These are phyloP conservation scores for Auricularia sp. DNA, from an alignment of 768 basidiomycete genomes.

Conservation along the genomic window DNA sequence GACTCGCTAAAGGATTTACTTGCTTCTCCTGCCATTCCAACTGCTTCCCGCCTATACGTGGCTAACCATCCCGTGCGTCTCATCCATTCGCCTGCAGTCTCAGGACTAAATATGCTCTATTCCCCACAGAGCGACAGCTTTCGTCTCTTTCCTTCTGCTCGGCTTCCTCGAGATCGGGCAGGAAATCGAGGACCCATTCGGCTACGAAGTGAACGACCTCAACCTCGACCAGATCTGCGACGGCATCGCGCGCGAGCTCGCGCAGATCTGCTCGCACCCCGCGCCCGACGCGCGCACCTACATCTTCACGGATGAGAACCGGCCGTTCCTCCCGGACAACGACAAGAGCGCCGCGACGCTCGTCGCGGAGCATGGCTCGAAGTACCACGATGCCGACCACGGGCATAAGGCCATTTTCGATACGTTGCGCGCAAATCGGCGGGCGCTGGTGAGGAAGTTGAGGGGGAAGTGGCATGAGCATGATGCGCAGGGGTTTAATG, in stretches of 20 bases:
- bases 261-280: constrained; percentile 58
- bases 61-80: constrained; percentile 40
- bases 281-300: constrained; percentile 40
- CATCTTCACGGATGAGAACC: constrained; percentile 48
- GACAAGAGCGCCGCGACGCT: constrained; percentile 47
- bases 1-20: constrained; percentile 18
- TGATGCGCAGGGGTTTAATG: neutral
- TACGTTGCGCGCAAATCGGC: constrained; percentile 24
- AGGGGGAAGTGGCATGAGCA: neutral
- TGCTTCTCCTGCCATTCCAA: constrained; percentile 36
- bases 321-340: constrained; percentile 61
- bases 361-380: constrained; percentile 22
- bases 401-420: constrained; percentile 20
- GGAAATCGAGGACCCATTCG: constrained; percentile 61
- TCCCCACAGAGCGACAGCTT: constrained; percentile 34
- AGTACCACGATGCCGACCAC: constrained; percentile 25
- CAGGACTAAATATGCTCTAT: no score
- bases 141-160: constrained; percentile 51
- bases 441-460: constrained; percentile 17
- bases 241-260: constrained; percentile 54
- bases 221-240: constrained; percentile 63
- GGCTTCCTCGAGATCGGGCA: constrained; percentile 63
- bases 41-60: constrained; percentile 32
- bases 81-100: neutral
- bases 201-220: constrained; percentile 57